Percentiles rank a stretch among this genome's conserved stretches.
Conservation (phyloP, 441 rosid genomes). For the Bocquillonia castaneifolia region DNA sequence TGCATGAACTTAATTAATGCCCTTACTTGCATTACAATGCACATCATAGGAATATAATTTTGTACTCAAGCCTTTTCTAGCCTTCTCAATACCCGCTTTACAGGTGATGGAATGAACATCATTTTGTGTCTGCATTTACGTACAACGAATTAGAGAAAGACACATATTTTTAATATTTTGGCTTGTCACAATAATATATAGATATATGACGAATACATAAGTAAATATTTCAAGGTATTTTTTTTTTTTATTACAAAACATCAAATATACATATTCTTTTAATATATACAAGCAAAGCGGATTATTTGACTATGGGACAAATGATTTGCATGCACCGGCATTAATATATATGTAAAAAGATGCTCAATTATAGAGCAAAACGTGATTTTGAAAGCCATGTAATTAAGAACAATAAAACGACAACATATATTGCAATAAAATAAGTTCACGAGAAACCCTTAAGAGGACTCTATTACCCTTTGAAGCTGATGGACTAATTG, state of each 20-base stretch:
- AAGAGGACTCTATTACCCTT: background rate
- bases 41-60: constrained; percentile 19
- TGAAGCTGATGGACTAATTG: background rate
- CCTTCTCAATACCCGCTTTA: background rate
- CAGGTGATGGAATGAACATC: background rate
- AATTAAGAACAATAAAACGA: constrained; percentile 6
- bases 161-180: too few species aligned
- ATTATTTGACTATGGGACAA: background rate
- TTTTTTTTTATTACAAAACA: too few species aligned
- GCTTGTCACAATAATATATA: too few species aligned
- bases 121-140: background rate
- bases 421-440: background rate
- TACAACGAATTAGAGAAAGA: background rate
- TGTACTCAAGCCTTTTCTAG: constrained; percentile 4
- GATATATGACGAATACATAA: background rate
- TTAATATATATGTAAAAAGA: background rate
- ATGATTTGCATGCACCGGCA: background rate
- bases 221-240: background rate
- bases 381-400: constrained; percentile 20
- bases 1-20: constrained; percentile 3
- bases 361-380: background rate
- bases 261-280: too few species aligned
- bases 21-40: constrained; percentile 20
- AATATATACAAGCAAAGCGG: background rate
- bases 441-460: background rate